Evolutionary conservation across 208 protist genomes (phyloP), one percentile per base, ranked within the genome.

Genomic region (Strigomonas galati): DNA sequence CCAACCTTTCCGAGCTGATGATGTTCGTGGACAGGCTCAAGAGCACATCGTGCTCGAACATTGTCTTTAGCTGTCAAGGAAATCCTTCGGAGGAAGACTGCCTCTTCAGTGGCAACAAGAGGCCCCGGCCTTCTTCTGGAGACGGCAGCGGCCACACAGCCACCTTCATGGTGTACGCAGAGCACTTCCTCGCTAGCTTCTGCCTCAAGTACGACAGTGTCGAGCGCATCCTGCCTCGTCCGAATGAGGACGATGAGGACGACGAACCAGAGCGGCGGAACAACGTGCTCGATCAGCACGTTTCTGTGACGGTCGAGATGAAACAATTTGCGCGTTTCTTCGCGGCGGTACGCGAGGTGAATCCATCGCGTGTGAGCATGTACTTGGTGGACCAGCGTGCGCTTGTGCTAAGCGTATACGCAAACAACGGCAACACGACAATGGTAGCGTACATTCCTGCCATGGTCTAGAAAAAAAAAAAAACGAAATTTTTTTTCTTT

Each of bases 401-500:
- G 0, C 69, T 95, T 26, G 82, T 91, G 63, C 71, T 95, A 44
- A 86, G 80, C 51, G 74, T 89, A 19, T 71, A 62, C 28, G 77
- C 80, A 5, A 65, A 63, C 1, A 69, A 67, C 5, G 71, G 72
- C 67, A 69, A 65, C 31, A 88, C 82, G 43, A 84, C 69, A 7
- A 69, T 95, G 32, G 84, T 88, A 0, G 84, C 82, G n/a, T 92
- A 91, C 71, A 88, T 95, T 37, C 89, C 89, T 26, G 89, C 85
- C 15, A 82, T 53, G 26, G 7, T 55, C 21, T 21, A 51, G 37
- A 0, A 26, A 12, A 10, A 40, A 19, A 19, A 26, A 17, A 53
- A 24, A 21, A 2, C 24, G 58, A 23, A 24, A 27, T 2, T 56
- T 17, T 37, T 5, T 24, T 5, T 31, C 14, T n/a, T n/a, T n/a